phyloP scores from a whole-genome alignment of 768 basidiomycete species.

The Rhodotorula paludigena region DNA sequence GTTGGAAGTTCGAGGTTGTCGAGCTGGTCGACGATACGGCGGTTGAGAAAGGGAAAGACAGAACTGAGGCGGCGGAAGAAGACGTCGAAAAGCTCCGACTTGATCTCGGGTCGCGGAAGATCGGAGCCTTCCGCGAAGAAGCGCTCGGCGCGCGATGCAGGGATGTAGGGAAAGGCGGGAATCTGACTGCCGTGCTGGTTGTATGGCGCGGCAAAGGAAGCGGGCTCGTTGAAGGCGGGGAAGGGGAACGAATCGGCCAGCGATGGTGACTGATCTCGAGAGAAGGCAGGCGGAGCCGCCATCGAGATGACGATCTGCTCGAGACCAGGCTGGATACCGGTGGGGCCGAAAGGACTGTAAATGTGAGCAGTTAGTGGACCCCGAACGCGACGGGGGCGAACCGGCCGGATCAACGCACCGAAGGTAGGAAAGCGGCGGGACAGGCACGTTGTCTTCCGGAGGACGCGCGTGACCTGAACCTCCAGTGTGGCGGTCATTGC shows the following conservation, averaged over 20 bases:
- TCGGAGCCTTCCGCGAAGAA: slow-evolving; percentile 18
- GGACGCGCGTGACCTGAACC: no score
- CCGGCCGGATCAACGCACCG: neutral
- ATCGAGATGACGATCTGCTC: slow-evolving; percentile 8
- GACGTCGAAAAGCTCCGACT: slow-evolving; percentile 38
- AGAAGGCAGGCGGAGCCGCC: slow-evolving; percentile 5
- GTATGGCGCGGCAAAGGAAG: neutral
- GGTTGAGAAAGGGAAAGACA: slow-evolving; percentile 41
- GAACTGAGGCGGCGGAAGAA: slow-evolving; percentile 40
- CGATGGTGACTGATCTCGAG: slow-evolving; percentile 1
- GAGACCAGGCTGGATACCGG: slow-evolving; percentile 8
- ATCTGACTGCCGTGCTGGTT: slow-evolving; percentile 1
- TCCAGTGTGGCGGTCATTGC: no score
- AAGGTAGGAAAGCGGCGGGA: neutral
- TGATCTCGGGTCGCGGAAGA: slow-evolving; percentile 29
- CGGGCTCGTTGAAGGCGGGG: neutral
- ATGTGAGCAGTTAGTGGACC: neutral
- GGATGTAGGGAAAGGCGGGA: neutral
- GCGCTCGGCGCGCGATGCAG: slow-evolving; percentile 1
- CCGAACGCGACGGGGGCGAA: neutral
- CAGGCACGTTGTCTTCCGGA: no score
- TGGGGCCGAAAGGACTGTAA: slow-evolving; percentile 1
- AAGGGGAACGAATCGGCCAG: neutral
- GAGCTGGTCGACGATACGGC: slow-evolving; percentile 15
- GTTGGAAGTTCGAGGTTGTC: slow-evolving; percentile 7